Evolutionary conservation across 331 rosid species (phyloP).

Genomic region (Spiraea crenata): DNA sequence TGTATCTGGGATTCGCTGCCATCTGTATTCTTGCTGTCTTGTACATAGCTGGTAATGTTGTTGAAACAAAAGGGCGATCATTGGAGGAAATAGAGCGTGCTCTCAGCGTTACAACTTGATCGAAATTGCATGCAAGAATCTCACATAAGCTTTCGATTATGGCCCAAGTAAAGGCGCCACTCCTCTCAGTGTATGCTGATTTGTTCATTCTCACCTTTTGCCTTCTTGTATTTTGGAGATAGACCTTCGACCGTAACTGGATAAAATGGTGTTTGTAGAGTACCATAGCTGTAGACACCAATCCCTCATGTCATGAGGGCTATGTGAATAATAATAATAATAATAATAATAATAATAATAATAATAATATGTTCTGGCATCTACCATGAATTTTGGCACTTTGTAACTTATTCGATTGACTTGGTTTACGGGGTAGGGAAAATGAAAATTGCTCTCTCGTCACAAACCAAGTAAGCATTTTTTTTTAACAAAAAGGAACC

Average conservation of each 20-base stretch:
- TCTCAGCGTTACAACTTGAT: slow-evolving; percentile 57
- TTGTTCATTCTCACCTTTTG: not conserved
- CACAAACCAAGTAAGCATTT: too few relatives aligned
- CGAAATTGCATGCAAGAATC: slow-evolving; percentile 15
- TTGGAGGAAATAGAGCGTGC: slow-evolving; percentile 92
- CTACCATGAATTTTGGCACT: not conserved
- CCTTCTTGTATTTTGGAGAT: not conserved
- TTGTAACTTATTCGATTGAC: not conserved
- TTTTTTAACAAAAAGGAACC: too few relatives aligned
- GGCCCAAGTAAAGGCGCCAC: not conserved
- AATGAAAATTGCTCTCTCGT: too few relatives aligned
- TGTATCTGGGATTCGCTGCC: slow-evolving; percentile 74
- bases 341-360: too few relatives aligned
- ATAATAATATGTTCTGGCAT: not conserved
- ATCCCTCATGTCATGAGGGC: not conserved
- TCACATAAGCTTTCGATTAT: slow-evolving; percentile 25
- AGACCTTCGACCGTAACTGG: not conserved
- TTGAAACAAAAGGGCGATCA: slow-evolving; percentile 93
- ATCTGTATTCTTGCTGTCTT: slow-evolving; percentile 83
- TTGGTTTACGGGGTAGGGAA: too few relatives aligned
- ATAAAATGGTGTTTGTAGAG: not conserved
- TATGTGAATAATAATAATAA: not conserved
- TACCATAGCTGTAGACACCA: not conserved
- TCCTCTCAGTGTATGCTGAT: not conserved
- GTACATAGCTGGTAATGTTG: slow-evolving; percentile 79